Evolutionary conservation across 345 rosid genomes (phyloP).

Genomic region (Bruguiera parviflora): DNA sequence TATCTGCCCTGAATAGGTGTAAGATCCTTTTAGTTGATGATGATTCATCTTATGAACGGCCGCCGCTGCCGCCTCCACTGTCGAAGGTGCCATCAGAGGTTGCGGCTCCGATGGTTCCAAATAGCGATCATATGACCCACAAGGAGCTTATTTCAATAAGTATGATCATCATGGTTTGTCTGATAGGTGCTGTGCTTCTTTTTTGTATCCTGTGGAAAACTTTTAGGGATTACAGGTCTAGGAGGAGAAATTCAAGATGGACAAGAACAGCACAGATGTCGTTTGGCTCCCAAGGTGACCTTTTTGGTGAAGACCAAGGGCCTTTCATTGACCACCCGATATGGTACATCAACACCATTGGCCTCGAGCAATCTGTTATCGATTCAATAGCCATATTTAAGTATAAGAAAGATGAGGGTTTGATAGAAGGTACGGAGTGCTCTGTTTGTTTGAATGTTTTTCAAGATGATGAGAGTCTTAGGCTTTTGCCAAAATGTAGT

Average conservation of each 20-base stretch:
- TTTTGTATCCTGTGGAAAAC: constrained; percentile 16
- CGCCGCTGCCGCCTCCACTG: neutral
- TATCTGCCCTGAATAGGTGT: neutral
- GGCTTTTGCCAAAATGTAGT: constrained; percentile 74
- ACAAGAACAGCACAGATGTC: constrained; percentile 16
- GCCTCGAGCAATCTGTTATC: constrained; percentile 57
- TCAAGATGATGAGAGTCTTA: constrained; percentile 53
- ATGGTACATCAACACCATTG: constrained; percentile 60
- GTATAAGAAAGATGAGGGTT: constrained; percentile 46
- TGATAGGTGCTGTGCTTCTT: constrained; percentile 25
- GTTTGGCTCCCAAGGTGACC: constrained; percentile 30
- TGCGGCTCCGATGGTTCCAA: neutral
- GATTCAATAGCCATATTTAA: constrained; percentile 53
- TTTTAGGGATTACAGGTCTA: constrained; percentile 8
- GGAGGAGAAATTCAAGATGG: constrained; percentile 23
- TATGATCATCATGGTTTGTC: constrained; percentile 6
- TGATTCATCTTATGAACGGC: neutral
- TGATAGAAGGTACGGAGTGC: constrained; percentile 72
- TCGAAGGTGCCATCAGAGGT: neutral
- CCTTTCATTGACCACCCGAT: constrained; percentile 42
- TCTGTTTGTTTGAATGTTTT: constrained; percentile 83
- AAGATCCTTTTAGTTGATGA: neutral
- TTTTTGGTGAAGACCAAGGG: constrained; percentile 35
- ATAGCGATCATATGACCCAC: neutral
- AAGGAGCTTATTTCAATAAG: neutral